phyloP scores from a whole-genome alignment of 2,329 filamentous ascomycete genomes.

The Diaporthe nobilis region DNA sequence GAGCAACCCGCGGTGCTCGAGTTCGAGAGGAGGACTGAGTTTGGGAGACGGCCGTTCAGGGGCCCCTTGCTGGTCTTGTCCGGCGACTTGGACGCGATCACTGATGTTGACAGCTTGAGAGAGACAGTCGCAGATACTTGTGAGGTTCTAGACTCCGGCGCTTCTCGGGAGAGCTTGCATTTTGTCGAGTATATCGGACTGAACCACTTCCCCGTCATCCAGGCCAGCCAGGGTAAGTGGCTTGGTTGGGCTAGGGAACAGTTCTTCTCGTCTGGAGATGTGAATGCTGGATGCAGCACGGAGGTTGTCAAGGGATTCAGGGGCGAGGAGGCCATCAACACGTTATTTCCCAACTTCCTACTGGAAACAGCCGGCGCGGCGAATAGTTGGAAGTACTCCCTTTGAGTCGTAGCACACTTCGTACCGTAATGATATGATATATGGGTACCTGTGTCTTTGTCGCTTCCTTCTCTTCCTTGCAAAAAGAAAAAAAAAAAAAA shows the following conservation, averaged over 20 bases:
- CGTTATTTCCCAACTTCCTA: neutral
- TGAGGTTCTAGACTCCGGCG: too few species aligned
- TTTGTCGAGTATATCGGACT: neutral
- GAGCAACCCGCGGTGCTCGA: neutral
- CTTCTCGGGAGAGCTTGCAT: neutral
- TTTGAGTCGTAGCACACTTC: neutral
- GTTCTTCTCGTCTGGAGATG: neutral
- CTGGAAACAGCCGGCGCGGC: neutral
- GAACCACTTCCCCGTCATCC: conserved; percentile 9
- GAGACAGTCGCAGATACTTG: neutral
- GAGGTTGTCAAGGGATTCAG: neutral
- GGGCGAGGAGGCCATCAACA: too few species aligned
- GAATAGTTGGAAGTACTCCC: neutral
- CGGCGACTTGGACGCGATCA: neutral
- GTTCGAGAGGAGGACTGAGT: neutral
- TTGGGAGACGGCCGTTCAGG: neutral
- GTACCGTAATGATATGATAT: too few species aligned
- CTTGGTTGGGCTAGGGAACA: neutral
- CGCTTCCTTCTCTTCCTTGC: too few species aligned
- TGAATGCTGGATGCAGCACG: neutral
- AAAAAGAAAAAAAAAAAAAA: too few species aligned
- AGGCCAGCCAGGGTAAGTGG: conserved; percentile 14
- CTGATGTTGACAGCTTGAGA: neutral
- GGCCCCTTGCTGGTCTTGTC: neutral
- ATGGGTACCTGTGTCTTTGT: too few species aligned